phyloP scores from a whole-genome alignment of 176 grass and related monocot species.

The Carex parvula region DNA sequence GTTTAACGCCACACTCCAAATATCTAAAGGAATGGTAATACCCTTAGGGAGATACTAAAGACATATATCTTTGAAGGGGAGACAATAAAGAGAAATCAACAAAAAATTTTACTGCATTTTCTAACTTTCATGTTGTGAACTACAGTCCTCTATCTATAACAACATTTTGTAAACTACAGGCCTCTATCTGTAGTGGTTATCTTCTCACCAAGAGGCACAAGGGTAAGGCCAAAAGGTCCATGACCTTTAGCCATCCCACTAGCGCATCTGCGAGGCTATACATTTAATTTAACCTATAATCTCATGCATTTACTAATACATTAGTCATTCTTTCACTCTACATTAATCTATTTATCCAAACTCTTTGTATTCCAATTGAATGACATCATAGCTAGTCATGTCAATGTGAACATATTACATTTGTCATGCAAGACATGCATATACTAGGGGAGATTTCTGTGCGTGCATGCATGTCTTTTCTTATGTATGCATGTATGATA shows the following conservation, averaged over 20 bases:
- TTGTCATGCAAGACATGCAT: neutral
- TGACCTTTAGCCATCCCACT: neutral
- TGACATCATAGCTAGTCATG: neutral
- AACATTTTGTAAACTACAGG: neutral
- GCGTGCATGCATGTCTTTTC: neutral
- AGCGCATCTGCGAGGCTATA: neutral
- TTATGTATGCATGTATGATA: neutral
- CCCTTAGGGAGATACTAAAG: neutral
- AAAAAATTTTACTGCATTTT: neutral
- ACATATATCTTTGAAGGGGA: neutral
- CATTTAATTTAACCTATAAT: neutral
- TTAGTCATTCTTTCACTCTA: neutral
- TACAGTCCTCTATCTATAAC: neutral
- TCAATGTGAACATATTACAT: neutral
- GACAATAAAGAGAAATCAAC: neutral
- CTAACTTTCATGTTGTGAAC: neutral
- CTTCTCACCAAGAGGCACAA: neutral
- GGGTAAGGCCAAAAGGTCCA: neutral
- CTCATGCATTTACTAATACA: neutral
- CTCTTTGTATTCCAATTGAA: neutral
- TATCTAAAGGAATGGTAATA: neutral
- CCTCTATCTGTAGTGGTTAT: neutral
- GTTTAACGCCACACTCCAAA: neutral
- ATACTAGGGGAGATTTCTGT: neutral
- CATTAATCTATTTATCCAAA: neutral